Evolutionary conservation across 768 basidiomycete species (phyloP).

Genomic region (Daedalea quercina): DNA sequence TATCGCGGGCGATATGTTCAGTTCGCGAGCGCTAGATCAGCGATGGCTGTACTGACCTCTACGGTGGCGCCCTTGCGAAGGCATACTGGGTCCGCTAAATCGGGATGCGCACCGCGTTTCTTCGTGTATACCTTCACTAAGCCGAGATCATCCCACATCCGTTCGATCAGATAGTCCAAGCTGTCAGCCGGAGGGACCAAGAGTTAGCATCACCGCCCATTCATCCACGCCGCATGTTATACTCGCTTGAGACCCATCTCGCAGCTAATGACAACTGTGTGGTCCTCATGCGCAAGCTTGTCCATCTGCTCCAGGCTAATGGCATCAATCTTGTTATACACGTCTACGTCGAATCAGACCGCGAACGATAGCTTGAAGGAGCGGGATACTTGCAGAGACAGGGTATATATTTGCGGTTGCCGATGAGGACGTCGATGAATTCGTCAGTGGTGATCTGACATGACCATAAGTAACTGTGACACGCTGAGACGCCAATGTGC

Average conservation of each 20-base stretch:
- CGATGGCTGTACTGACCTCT: conserved; percentile 44
- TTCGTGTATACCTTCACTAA: conserved; percentile 95
- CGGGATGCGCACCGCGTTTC: conserved; percentile 91
- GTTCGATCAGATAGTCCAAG: conserved; percentile 66
- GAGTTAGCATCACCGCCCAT: conserved; percentile 4
- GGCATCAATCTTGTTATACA: conserved; percentile 95
- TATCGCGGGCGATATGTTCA: conserved; percentile 19
- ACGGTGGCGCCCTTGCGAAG: conserved; percentile 89
- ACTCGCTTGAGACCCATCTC: conserved; percentile 85
- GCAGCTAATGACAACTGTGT: conserved; percentile 93
- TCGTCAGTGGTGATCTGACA: conserved; percentile 87
- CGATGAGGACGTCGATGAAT: conserved; percentile 97
- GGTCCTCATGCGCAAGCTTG: conserved; percentile 72
- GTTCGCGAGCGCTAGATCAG: background rate
- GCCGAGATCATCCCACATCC: conserved; percentile 74
- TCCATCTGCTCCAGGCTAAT: conserved; percentile 81
- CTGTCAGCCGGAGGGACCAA: conserved; percentile 28
- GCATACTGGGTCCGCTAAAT: conserved; percentile 86
- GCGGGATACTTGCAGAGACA: conserved; percentile 63
- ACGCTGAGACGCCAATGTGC: conserved; percentile 14
- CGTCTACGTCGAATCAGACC: conserved; percentile 43
- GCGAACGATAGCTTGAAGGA: conserved; percentile 1
- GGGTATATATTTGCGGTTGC: conserved; percentile 87
- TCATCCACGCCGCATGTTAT: background rate
- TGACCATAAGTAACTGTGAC: too few relatives aligned